A percentile compares a stretch with the other conserved stretches of the same genome.
phyloP scores from a whole-genome alignment of 2,329 filamentous ascomycete genomes.

The Talaromyces sp. region DNA sequence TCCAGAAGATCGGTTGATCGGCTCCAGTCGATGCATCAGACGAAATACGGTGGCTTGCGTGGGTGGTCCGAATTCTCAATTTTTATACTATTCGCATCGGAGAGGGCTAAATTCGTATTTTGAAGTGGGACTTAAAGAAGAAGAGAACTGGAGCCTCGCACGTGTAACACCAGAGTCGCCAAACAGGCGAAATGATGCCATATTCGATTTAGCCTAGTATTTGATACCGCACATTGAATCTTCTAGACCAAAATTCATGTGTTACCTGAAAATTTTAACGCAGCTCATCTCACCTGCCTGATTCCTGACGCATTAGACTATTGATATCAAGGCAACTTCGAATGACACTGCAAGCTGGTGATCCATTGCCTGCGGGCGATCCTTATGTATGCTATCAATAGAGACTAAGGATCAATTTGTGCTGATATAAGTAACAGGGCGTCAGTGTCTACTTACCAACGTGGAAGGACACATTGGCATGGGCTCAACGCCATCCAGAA shows the following conservation, averaged over 20 bases:
- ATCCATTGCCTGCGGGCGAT: not conserved
- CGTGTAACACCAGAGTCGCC: not conserved
- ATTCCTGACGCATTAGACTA: not conserved
- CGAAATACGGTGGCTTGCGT: not conserved
- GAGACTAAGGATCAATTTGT: not conserved
- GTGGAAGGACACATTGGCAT: constrained; percentile 8
- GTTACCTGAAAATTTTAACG: not conserved
- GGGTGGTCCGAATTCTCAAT: not conserved
- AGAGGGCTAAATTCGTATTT: not conserved
- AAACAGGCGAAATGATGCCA: not conserved
- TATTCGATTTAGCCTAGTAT: not conserved
- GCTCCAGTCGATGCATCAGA: not conserved
- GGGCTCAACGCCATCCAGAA: constrained; percentile 9
- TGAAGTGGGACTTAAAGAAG: not conserved
- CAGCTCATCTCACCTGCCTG: not conserved
- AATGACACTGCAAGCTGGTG: constrained; percentile 1
- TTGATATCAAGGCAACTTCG: not conserved
- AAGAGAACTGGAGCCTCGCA: not conserved
- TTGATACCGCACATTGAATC: not conserved
- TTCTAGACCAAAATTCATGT: not conserved
- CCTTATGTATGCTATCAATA: not conserved
- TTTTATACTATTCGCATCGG: not conserved
- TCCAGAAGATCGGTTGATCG: not conserved
- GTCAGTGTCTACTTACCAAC: constrained; percentile 11
- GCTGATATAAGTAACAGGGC: not conserved